Base-by-base conservation (phyloP, 1,284 basidiomycete genomes). In the Xerocomus minutiporus region DNA sequence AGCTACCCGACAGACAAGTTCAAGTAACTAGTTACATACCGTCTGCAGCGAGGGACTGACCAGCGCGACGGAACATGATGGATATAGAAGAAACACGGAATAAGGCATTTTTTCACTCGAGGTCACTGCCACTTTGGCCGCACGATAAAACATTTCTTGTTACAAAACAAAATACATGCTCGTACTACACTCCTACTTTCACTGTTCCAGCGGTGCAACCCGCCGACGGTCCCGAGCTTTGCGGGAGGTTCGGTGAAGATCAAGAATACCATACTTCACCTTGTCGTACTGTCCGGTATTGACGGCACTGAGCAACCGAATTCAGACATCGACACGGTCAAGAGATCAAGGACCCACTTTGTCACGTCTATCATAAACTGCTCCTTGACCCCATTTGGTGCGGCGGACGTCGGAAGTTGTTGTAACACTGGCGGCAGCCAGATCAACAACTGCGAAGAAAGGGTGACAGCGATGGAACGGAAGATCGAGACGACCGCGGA, bases 401-500 rank as follows among this genome's bases (percentile, higher is more conserved):
- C 80, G 12, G 79, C 73, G 42, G 81, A 73, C 0, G 76, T 69
- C 2, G 91, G 87, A 11, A 98, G 72, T 53, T 82, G 80, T 60
- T 88, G 83, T 23, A 95, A 68, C 12, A 90, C 79, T 31, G 79
- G 70, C 2, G 86, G 82, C 13, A 94, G 69, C 88, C 92, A 96
- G 9, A 74, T 66, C 17, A 86, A 72, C 49, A 95, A 70, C 63
- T 88, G 82, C 7, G 76, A 68, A 0, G 88, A 79, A 79, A 88
- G 91, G 12, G 83, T 67, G 29, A 75, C 71, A 29, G 86, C 80
- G 44, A 95, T 68, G 29, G 83, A 76, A 34, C 90, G 81, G 64
- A 97, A 80, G 57, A 97, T 84, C 2, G 85, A 84, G 42, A 93
- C 82, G 32, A 94, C 85, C 42, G 78, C 71, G 7, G 88, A 80